A percentile compares a stretch with the other conserved stretches of the same genome.
Evolutionary conservation across 2,329 filamentous ascomycete species (phyloP).

Genomic region (Paraphoma sp.): DNA sequence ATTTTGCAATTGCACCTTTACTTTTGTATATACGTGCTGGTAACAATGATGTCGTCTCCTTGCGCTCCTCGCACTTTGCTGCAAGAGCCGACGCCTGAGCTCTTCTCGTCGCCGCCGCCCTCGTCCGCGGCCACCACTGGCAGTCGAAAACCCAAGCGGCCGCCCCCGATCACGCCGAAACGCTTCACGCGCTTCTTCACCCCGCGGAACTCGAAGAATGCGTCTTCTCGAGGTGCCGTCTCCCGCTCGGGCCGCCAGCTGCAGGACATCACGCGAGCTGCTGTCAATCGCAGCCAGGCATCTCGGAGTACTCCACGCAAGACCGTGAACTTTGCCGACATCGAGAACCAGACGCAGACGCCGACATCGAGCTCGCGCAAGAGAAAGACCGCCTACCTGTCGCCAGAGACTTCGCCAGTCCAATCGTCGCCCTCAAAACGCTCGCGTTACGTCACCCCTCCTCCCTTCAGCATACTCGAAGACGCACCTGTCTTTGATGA

Average conservation of each 20-base stretch:
- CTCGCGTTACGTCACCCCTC: constrained; percentile 34
- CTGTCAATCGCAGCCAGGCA: constrained; percentile 48
- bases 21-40: constrained; percentile 10
- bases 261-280: constrained; percentile 58
- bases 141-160: constrained; percentile 51
- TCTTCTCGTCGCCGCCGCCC: constrained; percentile 49
- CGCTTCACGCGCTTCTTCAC: constrained; percentile 61
- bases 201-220: constrained; percentile 48
- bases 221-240: constrained; percentile 31
- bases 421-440: constrained; percentile 53
- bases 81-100: constrained; percentile 41
- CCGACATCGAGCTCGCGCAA: constrained; percentile 43
- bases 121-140: constrained; percentile 32
- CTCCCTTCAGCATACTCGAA: constrained; percentile 41
- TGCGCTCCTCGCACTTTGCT: constrained; percentile 28
- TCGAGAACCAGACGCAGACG: constrained; percentile 37
- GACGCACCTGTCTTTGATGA: constrained; percentile 36
- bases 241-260: constrained; percentile 54
- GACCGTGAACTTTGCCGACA: constrained; percentile 49
- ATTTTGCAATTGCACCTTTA: constrained; percentile 7
- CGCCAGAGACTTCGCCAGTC: constrained; percentile 49
- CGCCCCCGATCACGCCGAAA: constrained; percentile 59
- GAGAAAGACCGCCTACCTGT: constrained; percentile 47
- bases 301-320: constrained; percentile 43
- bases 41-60: constrained; percentile 35